phyloP scores from a whole-genome alignment of 176 grass and related monocot species.

The Oryza meyeriana region DNA sequence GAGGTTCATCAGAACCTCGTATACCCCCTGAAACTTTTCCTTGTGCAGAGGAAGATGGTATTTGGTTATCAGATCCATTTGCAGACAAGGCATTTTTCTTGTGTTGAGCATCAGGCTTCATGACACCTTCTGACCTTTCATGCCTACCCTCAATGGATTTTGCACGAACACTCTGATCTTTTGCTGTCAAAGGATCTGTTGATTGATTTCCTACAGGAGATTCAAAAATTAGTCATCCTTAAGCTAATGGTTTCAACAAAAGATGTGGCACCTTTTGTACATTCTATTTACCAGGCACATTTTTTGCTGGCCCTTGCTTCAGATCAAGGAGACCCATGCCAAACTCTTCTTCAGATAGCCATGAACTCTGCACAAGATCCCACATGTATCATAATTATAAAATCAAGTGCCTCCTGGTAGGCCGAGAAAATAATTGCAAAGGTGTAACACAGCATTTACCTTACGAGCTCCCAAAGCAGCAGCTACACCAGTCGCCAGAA shows the following conservation, averaged over 20 bases:
- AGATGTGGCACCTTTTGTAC: background rate
- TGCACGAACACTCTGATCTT: slow-evolving; percentile 50
- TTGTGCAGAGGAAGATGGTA: slow-evolving; percentile 41
- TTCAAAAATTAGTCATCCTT: slow-evolving; percentile 29
- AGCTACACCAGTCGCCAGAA: slow-evolving; percentile 93
- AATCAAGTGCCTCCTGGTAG: slow-evolving; percentile 5
- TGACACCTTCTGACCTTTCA: slow-evolving; percentile 67
- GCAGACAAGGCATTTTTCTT: slow-evolving; percentile 49
- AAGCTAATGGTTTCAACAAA: background rate
- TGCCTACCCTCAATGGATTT: slow-evolving; percentile 73
- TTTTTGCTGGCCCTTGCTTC: slow-evolving; percentile 66
- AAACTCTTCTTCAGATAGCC: slow-evolving; percentile 99
- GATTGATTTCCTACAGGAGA: slow-evolving; percentile 57
- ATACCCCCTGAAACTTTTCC: slow-evolving; percentile 52
- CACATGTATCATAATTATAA: background rate
- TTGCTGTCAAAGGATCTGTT: slow-evolving; percentile 47
- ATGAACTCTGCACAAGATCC: slow-evolving; percentile 70
- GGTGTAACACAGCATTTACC: slow-evolving; percentile 43
- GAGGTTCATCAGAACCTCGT: slow-evolving; percentile 58
- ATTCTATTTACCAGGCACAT: slow-evolving; percentile 55
- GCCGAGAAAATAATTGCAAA: background rate
- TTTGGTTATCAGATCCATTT: slow-evolving; percentile 60
- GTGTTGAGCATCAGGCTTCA: slow-evolving; percentile 54
- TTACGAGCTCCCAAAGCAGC: slow-evolving; percentile 92
- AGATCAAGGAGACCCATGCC: slow-evolving; percentile 84